These are phyloP conservation scores for Echria macrotheca DNA, from an alignment of 495 filamentous ascomycete species.

Conservation along the genomic window DNA sequence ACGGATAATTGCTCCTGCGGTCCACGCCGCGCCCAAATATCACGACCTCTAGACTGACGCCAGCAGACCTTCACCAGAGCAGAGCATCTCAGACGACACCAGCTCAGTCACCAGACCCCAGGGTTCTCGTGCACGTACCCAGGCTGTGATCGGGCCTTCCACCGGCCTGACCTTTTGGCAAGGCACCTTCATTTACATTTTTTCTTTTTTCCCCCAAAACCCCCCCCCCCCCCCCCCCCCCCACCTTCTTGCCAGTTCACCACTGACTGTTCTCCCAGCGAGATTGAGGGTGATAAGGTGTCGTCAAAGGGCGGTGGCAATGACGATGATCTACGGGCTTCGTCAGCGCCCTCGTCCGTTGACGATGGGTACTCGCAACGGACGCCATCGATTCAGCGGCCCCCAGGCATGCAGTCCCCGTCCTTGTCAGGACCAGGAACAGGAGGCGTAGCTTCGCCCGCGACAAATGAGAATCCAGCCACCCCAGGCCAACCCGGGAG, in stretches of 20 bases:
- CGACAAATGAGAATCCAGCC: conserved; percentile 2
- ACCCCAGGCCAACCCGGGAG: conserved; percentile 11
- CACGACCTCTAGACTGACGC: conserved; percentile 15
- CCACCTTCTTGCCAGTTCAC: not conserved
- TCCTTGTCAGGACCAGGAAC: conserved; percentile 4
- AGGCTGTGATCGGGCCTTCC: conserved; percentile 60
- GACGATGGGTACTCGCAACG: conserved; percentile 5
- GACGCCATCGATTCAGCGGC: not conserved
- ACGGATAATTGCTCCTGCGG: too few species aligned
- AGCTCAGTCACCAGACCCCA: conserved; percentile 76
- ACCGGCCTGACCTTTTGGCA: conserved; percentile 67
- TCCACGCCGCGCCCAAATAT: conserved; percentile 6
- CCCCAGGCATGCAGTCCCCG: conserved; percentile 3
- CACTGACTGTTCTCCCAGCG: conserved; percentile 23
- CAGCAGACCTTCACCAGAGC: conserved; percentile 72
- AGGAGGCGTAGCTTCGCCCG: not conserved
- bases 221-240: too few species aligned
- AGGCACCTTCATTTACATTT: conserved; percentile 83
- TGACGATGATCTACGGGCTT: conserved; percentile 15
- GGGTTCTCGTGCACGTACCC: conserved; percentile 59
- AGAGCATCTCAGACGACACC: conserved; percentile 83
- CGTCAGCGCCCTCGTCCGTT: conserved; percentile 12
- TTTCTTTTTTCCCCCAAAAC: conserved; percentile 34
- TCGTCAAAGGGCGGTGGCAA: conserved; percentile 19
- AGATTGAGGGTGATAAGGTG: conserved; percentile 32